phyloP scores from a whole-genome alignment of 441 rosid species.

The Rhodomyrtus psidioides region DNA sequence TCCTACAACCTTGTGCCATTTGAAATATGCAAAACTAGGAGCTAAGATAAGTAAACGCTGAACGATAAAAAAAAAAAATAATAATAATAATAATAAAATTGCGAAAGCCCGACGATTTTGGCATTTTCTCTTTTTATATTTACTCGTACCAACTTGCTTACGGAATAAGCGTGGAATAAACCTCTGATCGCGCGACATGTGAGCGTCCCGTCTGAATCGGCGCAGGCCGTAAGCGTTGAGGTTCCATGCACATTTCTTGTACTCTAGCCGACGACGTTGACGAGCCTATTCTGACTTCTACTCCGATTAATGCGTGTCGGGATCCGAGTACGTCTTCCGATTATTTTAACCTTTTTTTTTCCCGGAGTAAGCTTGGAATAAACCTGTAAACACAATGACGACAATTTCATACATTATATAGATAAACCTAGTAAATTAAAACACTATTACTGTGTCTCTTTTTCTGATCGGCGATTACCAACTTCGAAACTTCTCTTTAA shows the following conservation, averaged over 20 bases:
- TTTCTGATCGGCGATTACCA: not conserved
- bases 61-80: not conserved
- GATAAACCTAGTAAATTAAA: not conserved
- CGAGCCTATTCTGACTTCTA: not conserved
- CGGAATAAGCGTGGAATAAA: not conserved
- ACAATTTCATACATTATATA: not conserved
- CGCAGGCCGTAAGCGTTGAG: rapidly evolving
- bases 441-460: not conserved
- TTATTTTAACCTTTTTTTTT: not conserved
- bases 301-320: not conserved
- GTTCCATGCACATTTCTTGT: not conserved
- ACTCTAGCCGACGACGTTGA: rapidly evolving
- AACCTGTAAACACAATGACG: not conserved
- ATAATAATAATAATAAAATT: too few relatives aligned
- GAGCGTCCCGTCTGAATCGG: not conserved
- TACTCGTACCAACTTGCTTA: not conserved
- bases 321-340: not conserved
- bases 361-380: not conserved
- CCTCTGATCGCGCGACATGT: not conserved
- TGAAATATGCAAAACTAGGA: not conserved
- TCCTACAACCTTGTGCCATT: not conserved
- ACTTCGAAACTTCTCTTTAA: not conserved
- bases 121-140: not conserved
- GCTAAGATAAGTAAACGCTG: not conserved
- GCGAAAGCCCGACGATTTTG: not conserved